Base-by-base conservation (phyloP, 768 basidiomycete genomes). In the Brasilioporus rufonigricans region DNA sequence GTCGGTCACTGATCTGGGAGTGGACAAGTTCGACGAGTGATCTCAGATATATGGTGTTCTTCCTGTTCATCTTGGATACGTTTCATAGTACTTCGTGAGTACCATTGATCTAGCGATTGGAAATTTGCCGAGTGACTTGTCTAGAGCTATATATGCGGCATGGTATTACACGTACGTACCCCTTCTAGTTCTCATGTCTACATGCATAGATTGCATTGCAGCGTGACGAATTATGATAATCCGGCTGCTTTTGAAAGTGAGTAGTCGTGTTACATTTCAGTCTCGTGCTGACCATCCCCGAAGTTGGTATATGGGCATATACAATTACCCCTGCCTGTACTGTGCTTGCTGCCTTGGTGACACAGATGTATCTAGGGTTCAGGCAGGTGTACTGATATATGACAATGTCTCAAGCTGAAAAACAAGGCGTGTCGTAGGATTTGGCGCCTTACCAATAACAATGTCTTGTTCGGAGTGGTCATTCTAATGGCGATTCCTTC, bases 281-380 rank as follows among this genome's bases (percentile, higher is more conserved):
- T n/a, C 36, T 38, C 5, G 36, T 38, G 5, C 36, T 38, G 14
- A 38, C 14, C 2, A 5, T 31, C 2, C 1, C 54, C 46, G 2
- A 58, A 79, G 78, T 63, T 36, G 73, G 74, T 44, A 65, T 65
- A 23, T 82, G 81, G 80, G 77, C 76, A 3, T 77, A 80, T 44
- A 76, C 77, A 1, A 77, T 82, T 53, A 82, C 80, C 0, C 78
- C 80, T 2, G 65, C 74, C n/a, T 76, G 74, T 10, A 80, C 76
- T 5, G 69, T 77, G 0, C 61, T 79, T 7, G 75, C 77, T 18
- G 80, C 80, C 1, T 63, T 81, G 29, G 67, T 80, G 13, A 79
- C 81, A 1, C 81, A 83, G 57, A 49, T 67, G 23, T 82, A 80
- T 66, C 67, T 82, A 29, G 74, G 71, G 0, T 71, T 76, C 58